Base-by-base conservation (phyloP, 2,329 filamentous ascomycete genomes). In the Cytospora piceicola region DNA sequence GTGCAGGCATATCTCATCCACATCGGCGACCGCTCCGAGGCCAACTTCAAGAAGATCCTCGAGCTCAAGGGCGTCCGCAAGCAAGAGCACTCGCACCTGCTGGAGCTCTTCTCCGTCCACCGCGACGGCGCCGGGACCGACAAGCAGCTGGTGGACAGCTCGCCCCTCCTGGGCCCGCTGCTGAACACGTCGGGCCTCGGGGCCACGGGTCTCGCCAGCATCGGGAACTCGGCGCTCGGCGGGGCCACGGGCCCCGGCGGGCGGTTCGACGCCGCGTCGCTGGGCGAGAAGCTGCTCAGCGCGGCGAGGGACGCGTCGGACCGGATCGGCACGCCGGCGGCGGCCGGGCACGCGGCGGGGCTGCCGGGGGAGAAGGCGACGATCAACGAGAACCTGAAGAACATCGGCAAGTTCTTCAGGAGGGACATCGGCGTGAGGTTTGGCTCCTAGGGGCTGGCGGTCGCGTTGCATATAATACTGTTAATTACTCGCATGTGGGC, bases 1-100 rank as follows among this genome's bases (percentile, higher is more conserved):
- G 94, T 99, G 0, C 94, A 98, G 79, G 95, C 95, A 39, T 99
- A 99, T 76, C 88, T 99, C 39, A 96, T 98, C 77, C 95, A 98
- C 79, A 95, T 99, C 70, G 93, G 88, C 70, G 95, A 99, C 81
- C 89, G 91, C 64, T 96, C 91, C 69, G 95, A 98, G 75, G 86
- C 88, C 73, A 99, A 99, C 79, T 99, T 99, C 85, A 89, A 89
- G 75, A 98, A 97, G 79, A 91, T 99, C 67, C 87, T 99, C 55
- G 95, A 99, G 59, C 85, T 99, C 69, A 99, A 99, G 77, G 95
- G 95, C 56, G 90, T 99, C 67, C 87, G 90, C 68, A 94, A 93
- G 74, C 82, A 86, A 67, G 95, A 99, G 68, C 92, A 97, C 73
- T 80, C 85, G 3, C 88, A 92, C 68, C 87, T 98, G 2, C 80